Conservation (phyloP, 495 filamentous ascomycete species). For the Aspergillus baeticus region DNA sequence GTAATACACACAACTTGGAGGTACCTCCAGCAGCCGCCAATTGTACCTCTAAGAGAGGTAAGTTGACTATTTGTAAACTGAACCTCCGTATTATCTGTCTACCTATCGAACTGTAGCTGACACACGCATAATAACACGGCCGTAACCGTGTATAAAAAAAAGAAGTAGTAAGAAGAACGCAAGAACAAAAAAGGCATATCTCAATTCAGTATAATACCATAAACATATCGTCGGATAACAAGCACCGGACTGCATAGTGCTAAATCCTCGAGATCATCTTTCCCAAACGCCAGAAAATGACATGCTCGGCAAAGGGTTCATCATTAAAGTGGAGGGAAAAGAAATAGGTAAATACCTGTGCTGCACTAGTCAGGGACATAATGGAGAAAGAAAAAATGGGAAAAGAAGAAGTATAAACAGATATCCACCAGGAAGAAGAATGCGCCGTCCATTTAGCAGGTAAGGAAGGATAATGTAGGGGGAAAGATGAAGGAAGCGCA, state of each 20-base stretch:
- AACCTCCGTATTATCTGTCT: too few species aligned
- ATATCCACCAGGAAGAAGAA: background rate
- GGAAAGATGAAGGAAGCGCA: background rate
- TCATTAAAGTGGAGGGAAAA: background rate
- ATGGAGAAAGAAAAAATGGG: background rate
- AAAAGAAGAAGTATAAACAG: background rate
- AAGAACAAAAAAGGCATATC: too few species aligned
- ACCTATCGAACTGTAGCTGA: too few species aligned
- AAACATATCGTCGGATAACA: background rate
- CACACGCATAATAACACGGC: too few species aligned
- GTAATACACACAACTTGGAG: too few species aligned
- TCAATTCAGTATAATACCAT: background rate
- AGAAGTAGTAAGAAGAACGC: background rate
- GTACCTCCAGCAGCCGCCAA: too few species aligned
- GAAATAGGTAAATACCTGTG: background rate
- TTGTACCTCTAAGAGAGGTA: too few species aligned
- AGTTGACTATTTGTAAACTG: too few species aligned
- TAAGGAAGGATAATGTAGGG: background rate
- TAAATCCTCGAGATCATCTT: conserved; percentile 6
- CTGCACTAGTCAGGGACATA: background rate
- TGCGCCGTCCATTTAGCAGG: background rate
- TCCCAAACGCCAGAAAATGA: conserved; percentile 12
- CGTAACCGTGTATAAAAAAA: background rate
- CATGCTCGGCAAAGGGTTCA: conserved; percentile 12
- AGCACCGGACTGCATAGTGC: conserved; percentile 6